These are phyloP conservation scores for Coniosporium uncinatum DNA, from an alignment of 2,329 filamentous ascomycete genomes.

Conservation along the genomic window DNA sequence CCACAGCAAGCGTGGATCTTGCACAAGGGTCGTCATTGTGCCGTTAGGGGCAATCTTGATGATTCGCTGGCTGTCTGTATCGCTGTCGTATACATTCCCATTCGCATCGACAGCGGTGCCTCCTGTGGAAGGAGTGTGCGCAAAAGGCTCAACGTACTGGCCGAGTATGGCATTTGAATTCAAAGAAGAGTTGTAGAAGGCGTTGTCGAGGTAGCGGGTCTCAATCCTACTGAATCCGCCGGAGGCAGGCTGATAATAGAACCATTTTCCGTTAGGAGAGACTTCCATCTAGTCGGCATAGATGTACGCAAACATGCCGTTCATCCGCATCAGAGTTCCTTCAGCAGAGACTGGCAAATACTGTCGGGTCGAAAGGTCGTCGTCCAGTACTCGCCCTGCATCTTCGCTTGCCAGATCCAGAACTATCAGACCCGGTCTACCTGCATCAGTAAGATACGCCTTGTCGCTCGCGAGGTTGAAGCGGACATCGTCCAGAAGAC, in stretches of 20 bases:
- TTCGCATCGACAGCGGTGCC: conserved; percentile 29
- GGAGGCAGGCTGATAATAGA: conserved; percentile 29
- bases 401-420: conserved; percentile 17
- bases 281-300: conserved; percentile 31
- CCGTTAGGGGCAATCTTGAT: conserved; percentile 17
- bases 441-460: conserved; percentile 21
- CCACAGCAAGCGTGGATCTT: conserved; percentile 19
- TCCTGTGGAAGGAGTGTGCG: conserved; percentile 26
- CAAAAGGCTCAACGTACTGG: conserved; percentile 18
- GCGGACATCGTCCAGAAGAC: conserved; percentile 27
- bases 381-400: conserved; percentile 18
- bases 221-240: conserved; percentile 26
- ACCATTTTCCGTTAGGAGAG: conserved; percentile 25
- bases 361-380: conserved; percentile 15
- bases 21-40: conserved; percentile 15
- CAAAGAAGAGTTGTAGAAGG: conserved; percentile 24
- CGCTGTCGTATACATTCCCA: conserved; percentile 28
- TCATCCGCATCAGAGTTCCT: conserved; percentile 15
- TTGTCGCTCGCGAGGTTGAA: conserved; percentile 19
- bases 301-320: conserved; percentile 14
- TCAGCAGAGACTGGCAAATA: conserved; percentile 22
- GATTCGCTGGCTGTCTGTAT: conserved; percentile 22
- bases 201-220: conserved; percentile 22
- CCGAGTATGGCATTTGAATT: conserved; percentile 15
- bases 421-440: conserved; percentile 16